Evolutionary conservation across 208 protist genomes (phyloP).

Genomic region (Leishmania martiniquensis): DNA sequence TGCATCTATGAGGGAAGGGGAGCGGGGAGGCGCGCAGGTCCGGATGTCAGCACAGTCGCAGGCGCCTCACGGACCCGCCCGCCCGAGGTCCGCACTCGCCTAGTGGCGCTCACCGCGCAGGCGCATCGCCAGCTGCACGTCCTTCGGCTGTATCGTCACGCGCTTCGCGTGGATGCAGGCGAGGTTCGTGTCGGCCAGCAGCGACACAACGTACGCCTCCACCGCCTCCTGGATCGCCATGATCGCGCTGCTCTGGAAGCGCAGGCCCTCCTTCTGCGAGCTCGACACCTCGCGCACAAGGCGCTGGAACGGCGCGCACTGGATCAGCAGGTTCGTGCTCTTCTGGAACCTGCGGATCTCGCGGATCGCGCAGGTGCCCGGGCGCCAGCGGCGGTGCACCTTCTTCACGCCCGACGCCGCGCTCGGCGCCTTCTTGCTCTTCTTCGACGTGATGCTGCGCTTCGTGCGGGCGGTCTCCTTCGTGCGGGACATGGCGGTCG

Average conservation of each 20-base stretch:
- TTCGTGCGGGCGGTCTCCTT: conserved; percentile 98
- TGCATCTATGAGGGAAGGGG: too few species aligned
- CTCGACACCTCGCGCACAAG: conserved; percentile 87
- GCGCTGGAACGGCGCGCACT: conserved; percentile 89
- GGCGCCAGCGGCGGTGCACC: conserved; percentile 41
- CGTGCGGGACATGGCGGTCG: conserved; percentile 93
- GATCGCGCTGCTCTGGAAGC: conserved; percentile 90
- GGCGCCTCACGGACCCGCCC: too few species aligned
- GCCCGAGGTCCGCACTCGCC: too few species aligned
- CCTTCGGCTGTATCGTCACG: conserved; percentile 88
- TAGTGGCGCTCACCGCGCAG: conserved; percentile 21
- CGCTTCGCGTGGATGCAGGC: conserved; percentile 86
- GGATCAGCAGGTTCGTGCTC: conserved; percentile 88
- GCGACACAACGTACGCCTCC: conserved; percentile 91
- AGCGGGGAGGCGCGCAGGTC: too few species aligned
- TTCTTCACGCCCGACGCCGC: conserved; percentile 96
- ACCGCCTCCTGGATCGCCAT: conserved; percentile 89
- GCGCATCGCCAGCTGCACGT: conserved; percentile 39
- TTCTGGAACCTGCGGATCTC: conserved; percentile 51
- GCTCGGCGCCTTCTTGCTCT: conserved; percentile 98
- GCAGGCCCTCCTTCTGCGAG: conserved; percentile 74
- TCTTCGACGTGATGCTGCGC: conserved; percentile 96
- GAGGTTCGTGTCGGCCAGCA: conserved; percentile 93
- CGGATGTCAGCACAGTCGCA: too few species aligned
- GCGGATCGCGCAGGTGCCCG: conserved; percentile 47